phyloP scores from a whole-genome alignment of 768 basidiomycete genomes.

The Amanita jacksonii region DNA sequence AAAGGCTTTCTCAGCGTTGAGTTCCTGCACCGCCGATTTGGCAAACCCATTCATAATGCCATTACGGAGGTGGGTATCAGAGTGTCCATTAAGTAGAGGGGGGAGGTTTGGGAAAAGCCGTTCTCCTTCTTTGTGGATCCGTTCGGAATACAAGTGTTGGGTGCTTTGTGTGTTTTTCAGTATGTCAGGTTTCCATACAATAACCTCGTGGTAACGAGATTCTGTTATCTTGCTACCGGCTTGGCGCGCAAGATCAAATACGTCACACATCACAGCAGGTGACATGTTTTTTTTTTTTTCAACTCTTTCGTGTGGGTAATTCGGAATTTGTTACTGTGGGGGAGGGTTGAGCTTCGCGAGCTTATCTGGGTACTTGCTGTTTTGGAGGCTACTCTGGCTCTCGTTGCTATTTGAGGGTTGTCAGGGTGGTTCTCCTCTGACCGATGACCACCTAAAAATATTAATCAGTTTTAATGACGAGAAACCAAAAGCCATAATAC shows the following conservation, averaged over 20 bases:
- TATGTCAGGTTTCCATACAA: too few species aligned
- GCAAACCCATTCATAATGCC: constrained; percentile 63
- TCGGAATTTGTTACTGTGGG: too few species aligned
- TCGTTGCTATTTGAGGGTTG: constrained; percentile 16
- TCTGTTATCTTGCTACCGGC: too few species aligned
- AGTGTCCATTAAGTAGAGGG: constrained; percentile 56
- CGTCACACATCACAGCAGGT: too few species aligned
- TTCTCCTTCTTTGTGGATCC: neutral
- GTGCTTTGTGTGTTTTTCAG: neutral
- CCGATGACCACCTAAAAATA: constrained; percentile 49
- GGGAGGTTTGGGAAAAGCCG: constrained; percentile 41
- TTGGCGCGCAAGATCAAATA: too few species aligned
- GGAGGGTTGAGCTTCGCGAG: neutral
- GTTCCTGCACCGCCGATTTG: constrained; percentile 40
- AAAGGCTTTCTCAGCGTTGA: constrained; percentile 78
- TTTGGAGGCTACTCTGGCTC: neutral
- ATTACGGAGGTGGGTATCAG: constrained; percentile 64
- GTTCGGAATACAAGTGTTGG: neutral
- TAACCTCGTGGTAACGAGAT: neutral
- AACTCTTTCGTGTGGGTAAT: too few species aligned
- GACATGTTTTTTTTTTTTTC: too few species aligned
- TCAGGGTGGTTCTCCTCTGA: constrained; percentile 69
- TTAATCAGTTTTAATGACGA: neutral
- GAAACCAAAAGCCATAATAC: constrained; percentile 14
- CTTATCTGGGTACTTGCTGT: constrained; percentile 1